phyloP scores from a whole-genome alignment of 2,329 filamentous ascomycete genomes.

The Ceratocystis smalleyi region DNA sequence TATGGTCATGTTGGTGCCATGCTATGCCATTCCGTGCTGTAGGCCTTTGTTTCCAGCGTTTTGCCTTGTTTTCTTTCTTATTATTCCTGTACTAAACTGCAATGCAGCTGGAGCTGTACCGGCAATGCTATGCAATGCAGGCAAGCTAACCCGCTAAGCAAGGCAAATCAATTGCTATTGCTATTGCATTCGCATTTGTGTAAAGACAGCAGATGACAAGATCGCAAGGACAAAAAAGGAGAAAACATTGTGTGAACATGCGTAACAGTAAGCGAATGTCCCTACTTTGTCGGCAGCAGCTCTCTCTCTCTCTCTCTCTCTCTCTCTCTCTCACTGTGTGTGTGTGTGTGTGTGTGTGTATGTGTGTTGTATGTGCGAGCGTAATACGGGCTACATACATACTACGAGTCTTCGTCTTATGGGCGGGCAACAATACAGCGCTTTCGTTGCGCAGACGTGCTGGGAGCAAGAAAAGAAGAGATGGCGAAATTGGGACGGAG shows the following conservation, averaged over 20 bases:
- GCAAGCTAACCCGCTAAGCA: not conserved
- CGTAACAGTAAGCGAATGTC: not conserved
- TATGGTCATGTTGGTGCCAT: too few species aligned
- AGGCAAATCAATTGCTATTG: not conserved
- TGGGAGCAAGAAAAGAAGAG: not conserved
- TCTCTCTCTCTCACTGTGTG: too few species aligned
- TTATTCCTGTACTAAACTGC: not conserved
- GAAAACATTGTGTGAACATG: not conserved
- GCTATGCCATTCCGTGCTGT: too few species aligned
- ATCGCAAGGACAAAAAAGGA: conserved; percentile 3
- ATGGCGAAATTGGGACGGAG: not conserved
- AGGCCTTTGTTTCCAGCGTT: too few species aligned
- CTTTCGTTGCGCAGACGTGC: too few species aligned
- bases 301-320: not conserved
- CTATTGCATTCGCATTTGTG: not conserved
- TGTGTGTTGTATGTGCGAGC: not conserved
- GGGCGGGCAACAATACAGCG: too few species aligned
- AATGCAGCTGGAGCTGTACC: not conserved
- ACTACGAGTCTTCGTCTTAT: not conserved
- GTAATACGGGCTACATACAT: not conserved
- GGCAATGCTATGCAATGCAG: not conserved
- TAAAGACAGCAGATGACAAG: not conserved
- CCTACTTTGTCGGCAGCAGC: too few species aligned
- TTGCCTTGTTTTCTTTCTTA: not conserved
- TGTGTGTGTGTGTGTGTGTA: not conserved